phyloP scores from a whole-genome alignment of 2,329 filamentous ascomycete genomes.

The Aspergillus pseudonomiae region DNA sequence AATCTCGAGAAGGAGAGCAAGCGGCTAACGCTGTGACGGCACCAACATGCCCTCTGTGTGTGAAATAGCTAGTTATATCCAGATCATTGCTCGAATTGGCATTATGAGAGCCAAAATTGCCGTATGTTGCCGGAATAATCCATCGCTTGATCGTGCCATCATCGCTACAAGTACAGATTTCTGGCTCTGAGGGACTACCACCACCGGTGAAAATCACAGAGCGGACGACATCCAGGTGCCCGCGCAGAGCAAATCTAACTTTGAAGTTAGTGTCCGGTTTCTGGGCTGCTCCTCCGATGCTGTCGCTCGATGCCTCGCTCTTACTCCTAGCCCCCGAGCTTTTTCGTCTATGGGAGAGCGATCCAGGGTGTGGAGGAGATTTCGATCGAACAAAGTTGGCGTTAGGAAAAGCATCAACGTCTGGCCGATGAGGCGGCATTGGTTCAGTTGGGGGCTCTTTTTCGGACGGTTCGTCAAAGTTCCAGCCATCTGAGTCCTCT shows the following conservation, averaged over 20 bases:
- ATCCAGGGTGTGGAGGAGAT: slow-evolving; percentile 69
- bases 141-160: slow-evolving; percentile 96
- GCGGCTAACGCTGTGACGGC: slow-evolving; percentile 84
- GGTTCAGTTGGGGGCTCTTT: slow-evolving; percentile 46
- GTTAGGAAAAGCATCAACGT: slow-evolving; percentile 84
- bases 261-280: slow-evolving; percentile 83
- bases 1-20: slow-evolving; percentile 84
- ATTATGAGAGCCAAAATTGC: slow-evolving; percentile 57
- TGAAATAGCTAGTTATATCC: slow-evolving; percentile 92
- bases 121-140: slow-evolving; percentile 84
- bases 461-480: slow-evolving; percentile 80
- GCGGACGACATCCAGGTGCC: slow-evolving; percentile 90
- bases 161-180: slow-evolving; percentile 94
- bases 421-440: slow-evolving; percentile 67
- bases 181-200: slow-evolving; percentile 90
- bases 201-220: slow-evolving; percentile 96
- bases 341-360: slow-evolving; percentile 74
- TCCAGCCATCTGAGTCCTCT: slow-evolving; percentile 77
- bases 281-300: slow-evolving; percentile 41
- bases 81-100: slow-evolving; percentile 71
- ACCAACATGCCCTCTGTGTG: slow-evolving; percentile 90
- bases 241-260: slow-evolving; percentile 85
- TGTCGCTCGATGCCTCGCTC: slow-evolving; percentile 67
- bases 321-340: slow-evolving; percentile 73
- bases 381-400: slow-evolving; percentile 77